Percentiles rank a stretch among this genome's conserved stretches.
Evolutionary conservation across 768 basidiomycete species (phyloP).

Genomic region (Pleurotus salmoneostramineus): DNA sequence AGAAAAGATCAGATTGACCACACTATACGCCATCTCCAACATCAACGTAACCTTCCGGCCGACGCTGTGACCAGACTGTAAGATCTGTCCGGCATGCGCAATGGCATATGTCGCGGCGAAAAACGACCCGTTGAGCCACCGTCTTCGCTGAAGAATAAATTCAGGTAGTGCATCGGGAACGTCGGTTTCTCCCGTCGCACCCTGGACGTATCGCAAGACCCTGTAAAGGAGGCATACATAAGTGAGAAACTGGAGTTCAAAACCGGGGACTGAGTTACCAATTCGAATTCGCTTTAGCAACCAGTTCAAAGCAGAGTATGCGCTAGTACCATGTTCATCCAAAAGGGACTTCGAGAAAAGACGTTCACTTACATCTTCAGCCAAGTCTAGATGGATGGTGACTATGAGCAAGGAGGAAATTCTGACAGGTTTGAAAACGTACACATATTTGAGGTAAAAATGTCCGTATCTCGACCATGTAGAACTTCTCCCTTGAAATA

Average conservation of each 20-base stretch:
- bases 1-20: constrained; percentile 82
- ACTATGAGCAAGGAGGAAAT: constrained; percentile 1
- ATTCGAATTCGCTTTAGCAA: constrained; percentile 73
- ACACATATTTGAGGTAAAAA: constrained; percentile 97
- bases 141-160: constrained; percentile 88
- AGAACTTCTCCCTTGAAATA: constrained; percentile 96
- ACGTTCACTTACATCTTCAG: constrained; percentile 64
- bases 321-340: constrained; percentile 40
- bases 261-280: constrained; percentile 44
- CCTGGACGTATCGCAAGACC: constrained; percentile 96
- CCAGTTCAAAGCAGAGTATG: constrained; percentile 77
- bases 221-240: constrained; percentile 36
- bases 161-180: constrained; percentile 92
- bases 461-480: constrained; percentile 81
- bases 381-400: constrained; percentile 53
- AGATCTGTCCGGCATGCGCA: constrained; percentile 78
- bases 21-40: constrained; percentile 82
- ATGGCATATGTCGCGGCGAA: constrained; percentile 94
- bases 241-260: constrained; percentile 4
- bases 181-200: constrained; percentile 90
- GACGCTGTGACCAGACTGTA: constrained; percentile 78
- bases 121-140: constrained; percentile 91
- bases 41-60: constrained; percentile 71
- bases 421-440: not conserved
- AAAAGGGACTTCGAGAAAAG: not conserved